These are phyloP conservation scores for Phytophthora megakarya DNA, from an alignment of 352 stramenopile species.

Conservation along the genomic window DNA sequence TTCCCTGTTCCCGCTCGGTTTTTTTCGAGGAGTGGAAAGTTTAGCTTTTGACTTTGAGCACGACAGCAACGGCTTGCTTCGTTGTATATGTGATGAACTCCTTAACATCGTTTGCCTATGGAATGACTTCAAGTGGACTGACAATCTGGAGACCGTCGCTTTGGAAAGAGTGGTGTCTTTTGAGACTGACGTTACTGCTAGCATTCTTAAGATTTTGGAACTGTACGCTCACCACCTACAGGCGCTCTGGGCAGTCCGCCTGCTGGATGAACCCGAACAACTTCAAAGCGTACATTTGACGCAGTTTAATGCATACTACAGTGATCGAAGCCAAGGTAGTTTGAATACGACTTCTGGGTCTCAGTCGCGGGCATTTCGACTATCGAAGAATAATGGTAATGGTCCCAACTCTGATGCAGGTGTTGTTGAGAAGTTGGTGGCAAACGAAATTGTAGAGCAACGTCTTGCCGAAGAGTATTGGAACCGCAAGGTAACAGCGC, in stretches of 20 bases:
- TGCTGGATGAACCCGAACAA: constrained; percentile 52
- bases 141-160: constrained; percentile 51
- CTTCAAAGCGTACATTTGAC: constrained; percentile 63
- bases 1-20: constrained; percentile 44
- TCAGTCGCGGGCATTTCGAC: constrained; percentile 6
- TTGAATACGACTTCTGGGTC: constrained; percentile 15
- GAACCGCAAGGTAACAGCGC: constrained; percentile 42
- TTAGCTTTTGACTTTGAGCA: constrained; percentile 69
- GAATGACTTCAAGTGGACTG: constrained; percentile 81
- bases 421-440: constrained; percentile 21
- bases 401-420: neutral
- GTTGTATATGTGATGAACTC: constrained; percentile 75
- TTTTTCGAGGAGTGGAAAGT: constrained; percentile 50
- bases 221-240: constrained; percentile 62
- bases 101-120: constrained; percentile 74
- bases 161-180: constrained; percentile 62
- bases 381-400: neutral
- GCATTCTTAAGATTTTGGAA: constrained; percentile 67
- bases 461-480: constrained; percentile 46
- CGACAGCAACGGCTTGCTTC: constrained; percentile 59
- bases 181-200: constrained; percentile 61
- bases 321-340: constrained; percentile 46
- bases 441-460: constrained; percentile 36
- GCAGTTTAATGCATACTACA: constrained; percentile 77
- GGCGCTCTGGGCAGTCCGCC: constrained; percentile 53